phyloP scores from a whole-genome alignment of 768 basidiomycete species.

The Mycena rosella region DNA sequence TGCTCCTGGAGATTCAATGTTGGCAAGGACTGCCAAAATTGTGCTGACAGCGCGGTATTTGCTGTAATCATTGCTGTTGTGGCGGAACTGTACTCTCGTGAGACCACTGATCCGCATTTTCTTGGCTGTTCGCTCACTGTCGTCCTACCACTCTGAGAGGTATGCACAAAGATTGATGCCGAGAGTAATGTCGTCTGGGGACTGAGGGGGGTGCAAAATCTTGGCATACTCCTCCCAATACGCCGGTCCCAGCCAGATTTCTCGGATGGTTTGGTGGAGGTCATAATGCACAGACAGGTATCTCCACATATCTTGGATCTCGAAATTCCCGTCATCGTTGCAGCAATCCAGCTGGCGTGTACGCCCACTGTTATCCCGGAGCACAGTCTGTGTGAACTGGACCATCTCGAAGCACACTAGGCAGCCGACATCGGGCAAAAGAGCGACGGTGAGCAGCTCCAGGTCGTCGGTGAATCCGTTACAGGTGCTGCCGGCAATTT shows the following conservation, averaged over 20 bases:
- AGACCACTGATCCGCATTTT: neutral
- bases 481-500: too few relatives aligned
- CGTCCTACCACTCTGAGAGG: neutral
- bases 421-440: too few relatives aligned
- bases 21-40: neutral
- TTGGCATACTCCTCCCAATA: neutral
- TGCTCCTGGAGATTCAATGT: neutral
- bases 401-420: too few relatives aligned
- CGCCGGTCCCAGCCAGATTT: neutral
- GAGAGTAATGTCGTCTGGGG: neutral
- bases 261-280: slow-evolving; percentile 19
- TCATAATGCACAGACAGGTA: slow-evolving; percentile 1
- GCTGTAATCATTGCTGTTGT: too few relatives aligned
- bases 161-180: neutral
- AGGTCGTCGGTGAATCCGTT: too few relatives aligned
- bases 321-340: slow-evolving; percentile 2
- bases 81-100: neutral
- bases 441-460: too few relatives aligned
- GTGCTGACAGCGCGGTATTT: too few relatives aligned
- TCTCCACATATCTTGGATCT: slow-evolving; percentile 1
- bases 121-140: neutral
- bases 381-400: too few relatives aligned
- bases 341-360: slow-evolving; percentile 15
- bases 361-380: slow-evolving; percentile 5
- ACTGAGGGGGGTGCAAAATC: neutral